A percentile compares a stretch with the other conserved stretches of the same genome.
Conservation (phyloP, 2,329 filamentous ascomycete genomes). For the Apiospora marii region DNA sequence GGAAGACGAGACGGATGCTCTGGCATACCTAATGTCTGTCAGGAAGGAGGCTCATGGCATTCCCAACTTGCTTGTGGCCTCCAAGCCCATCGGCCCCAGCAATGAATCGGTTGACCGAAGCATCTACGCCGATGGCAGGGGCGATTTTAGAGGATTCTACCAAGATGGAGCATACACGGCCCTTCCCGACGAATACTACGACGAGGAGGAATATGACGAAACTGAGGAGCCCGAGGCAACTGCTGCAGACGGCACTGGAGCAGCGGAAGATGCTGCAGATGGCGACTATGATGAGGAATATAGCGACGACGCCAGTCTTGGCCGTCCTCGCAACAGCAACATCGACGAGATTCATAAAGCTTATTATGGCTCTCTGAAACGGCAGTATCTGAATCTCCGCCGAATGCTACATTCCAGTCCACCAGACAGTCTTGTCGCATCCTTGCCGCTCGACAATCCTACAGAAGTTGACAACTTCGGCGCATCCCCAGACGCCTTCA, state of each 20-base stretch:
- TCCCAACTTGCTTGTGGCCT: conserved; percentile 74
- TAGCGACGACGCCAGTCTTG: conserved; percentile 34
- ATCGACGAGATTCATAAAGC: conserved; percentile 61
- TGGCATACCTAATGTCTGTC: conserved; percentile 67
- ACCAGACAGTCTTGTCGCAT: conserved; percentile 58
- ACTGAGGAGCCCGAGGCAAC: conserved; percentile 36
- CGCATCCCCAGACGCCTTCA: conserved; percentile 56
- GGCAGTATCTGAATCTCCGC: conserved; percentile 72
- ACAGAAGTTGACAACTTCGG: conserved; percentile 63
- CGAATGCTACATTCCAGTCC: conserved; percentile 63
- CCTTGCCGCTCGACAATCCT: conserved; percentile 62
- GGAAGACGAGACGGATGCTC: conserved; percentile 62
- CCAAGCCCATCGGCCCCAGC: conserved; percentile 46
- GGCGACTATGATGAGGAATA: conserved; percentile 43
- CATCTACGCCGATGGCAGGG: conserved; percentile 57
- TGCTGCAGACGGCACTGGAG: background rate
- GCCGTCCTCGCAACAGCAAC: conserved; percentile 41
- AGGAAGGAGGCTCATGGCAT: conserved; percentile 76
- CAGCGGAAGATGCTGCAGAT: conserved; percentile 32
- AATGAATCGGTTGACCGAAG: conserved; percentile 47
- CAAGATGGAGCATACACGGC: conserved; percentile 82
- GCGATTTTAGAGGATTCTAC: conserved; percentile 71
- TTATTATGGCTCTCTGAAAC: conserved; percentile 72
- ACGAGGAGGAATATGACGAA: conserved; percentile 31
- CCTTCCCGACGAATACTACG: conserved; percentile 51